Conservation (phyloP, 768 basidiomycete species). For the Porphyrellus cyaneotinctus region DNA sequence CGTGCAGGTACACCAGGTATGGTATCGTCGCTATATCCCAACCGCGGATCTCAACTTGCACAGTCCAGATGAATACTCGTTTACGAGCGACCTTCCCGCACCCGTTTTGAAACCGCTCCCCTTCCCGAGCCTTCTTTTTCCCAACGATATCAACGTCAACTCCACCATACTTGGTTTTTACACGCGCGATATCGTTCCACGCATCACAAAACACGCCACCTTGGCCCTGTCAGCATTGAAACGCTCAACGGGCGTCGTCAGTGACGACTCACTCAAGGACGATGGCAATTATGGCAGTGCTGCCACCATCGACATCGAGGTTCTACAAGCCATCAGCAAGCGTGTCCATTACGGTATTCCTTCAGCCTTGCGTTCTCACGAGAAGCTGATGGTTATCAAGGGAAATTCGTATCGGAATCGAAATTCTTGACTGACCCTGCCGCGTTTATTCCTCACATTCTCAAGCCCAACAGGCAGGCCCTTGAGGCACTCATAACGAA, state of each 20-base stretch:
- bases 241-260: conserved; percentile 60
- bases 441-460: conserved; percentile 91
- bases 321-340: conserved; percentile 96
- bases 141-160: conserved; percentile 84
- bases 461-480: conserved; percentile 66
- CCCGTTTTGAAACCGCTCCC: conserved; percentile 72
- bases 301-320: conserved; percentile 91
- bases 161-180: conserved; percentile 86
- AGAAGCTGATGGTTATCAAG: conserved; percentile 38
- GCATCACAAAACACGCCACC: conserved; percentile 76
- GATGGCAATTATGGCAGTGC: conserved; percentile 98
- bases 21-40: conserved; percentile 1
- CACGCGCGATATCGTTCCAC: conserved; percentile 80
- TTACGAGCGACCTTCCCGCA: conserved; percentile 74
- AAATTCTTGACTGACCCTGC: conserved; percentile 88
- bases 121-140: conserved; percentile 75
- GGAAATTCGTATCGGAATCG: conserved; percentile 98
- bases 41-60: not conserved
- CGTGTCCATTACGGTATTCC: conserved; percentile 92
- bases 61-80: conserved; percentile 98
- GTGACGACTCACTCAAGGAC: conserved; percentile 74
- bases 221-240: conserved; percentile 60
- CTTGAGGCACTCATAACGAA: conserved; percentile 93
- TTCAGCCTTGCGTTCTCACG: conserved; percentile 13
- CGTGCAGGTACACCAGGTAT: conserved; percentile 90